Evolutionary conservation across 2,329 filamentous ascomycete genomes (phyloP).

Genomic region (Apiospora phragmitis): DNA sequence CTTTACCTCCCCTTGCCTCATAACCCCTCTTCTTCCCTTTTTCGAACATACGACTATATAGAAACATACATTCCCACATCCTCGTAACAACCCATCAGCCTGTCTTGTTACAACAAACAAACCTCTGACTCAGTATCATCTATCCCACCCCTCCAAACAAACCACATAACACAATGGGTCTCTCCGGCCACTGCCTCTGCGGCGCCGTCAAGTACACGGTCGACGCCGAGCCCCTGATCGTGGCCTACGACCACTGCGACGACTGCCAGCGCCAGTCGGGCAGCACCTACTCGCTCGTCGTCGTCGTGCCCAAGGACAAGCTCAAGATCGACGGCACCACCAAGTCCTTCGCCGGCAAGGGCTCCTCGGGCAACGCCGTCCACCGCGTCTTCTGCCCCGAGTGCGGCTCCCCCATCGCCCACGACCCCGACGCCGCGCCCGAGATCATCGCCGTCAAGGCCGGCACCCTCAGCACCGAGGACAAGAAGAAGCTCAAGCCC

Average conservation of each 20-base stretch:
- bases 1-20: neutral
- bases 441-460: conserved; percentile 70
- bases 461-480: conserved; percentile 61
- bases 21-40: neutral
- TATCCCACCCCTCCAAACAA: neutral
- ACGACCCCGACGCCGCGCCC: conserved; percentile 70
- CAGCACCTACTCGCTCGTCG: conserved; percentile 69
- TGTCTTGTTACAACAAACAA: neutral
- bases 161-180: conserved; percentile 49
- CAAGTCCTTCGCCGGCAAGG: conserved; percentile 64
- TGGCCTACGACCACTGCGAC: conserved; percentile 71
- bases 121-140: neutral
- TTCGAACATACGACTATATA: neutral
- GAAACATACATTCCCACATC: neutral
- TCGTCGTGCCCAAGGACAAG: conserved; percentile 65
- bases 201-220: conserved; percentile 70
- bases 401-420: conserved; percentile 69
- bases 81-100: neutral
- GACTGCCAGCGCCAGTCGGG: conserved; percentile 72
- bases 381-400: conserved; percentile 70
- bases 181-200: conserved; percentile 71
- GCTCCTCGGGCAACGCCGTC: conserved; percentile 61
- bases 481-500: conserved; percentile 69
- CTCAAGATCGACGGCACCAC: conserved; percentile 62
- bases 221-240: conserved; percentile 34